Percentiles rank a stretch among this genome's conserved stretches.
phyloP scores from a whole-genome alignment of 2,329 filamentous ascomycete genomes.

The Xylariaceae sp. region DNA sequence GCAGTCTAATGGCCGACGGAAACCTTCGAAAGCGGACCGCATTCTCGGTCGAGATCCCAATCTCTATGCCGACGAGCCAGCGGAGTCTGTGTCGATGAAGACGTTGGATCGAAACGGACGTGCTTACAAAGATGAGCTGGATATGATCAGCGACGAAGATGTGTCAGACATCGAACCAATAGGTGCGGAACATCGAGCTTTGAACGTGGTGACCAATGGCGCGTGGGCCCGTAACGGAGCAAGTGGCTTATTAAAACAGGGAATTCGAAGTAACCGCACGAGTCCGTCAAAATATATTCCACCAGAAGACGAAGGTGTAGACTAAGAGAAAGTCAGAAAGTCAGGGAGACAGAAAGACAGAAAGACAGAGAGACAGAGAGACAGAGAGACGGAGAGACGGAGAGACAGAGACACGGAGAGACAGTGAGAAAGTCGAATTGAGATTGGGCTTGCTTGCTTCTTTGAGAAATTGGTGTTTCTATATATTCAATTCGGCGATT shows the following conservation, averaged over 20 bases:
- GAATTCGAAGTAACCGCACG: conserved; percentile 14
- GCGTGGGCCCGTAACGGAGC: conserved; percentile 34
- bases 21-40: conserved; percentile 53
- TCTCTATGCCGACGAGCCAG: conserved; percentile 46
- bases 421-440: neutral
- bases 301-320: conserved; percentile 17
- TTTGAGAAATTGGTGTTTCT: neutral
- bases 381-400: no score
- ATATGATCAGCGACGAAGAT: conserved; percentile 31
- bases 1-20: conserved; percentile 31
- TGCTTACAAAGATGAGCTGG: conserved; percentile 38
- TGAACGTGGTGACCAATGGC: conserved; percentile 39
- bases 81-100: conserved; percentile 40
- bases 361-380: no score
- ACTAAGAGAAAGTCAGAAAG: conserved; percentile 1
- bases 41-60: conserved; percentile 53
- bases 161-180: conserved; percentile 19
- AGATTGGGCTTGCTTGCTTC: neutral
- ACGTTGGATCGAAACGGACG: conserved; percentile 43
- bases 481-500: neutral
- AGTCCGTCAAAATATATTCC: conserved; percentile 9
- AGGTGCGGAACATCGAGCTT: conserved; percentile 34
- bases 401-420: no score
- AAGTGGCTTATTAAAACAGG: conserved; percentile 31
- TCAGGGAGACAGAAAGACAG: no score